These are phyloP conservation scores for Syzygium syzygioides DNA, from an alignment of 441 rosid species.

Conservation along the genomic window DNA sequence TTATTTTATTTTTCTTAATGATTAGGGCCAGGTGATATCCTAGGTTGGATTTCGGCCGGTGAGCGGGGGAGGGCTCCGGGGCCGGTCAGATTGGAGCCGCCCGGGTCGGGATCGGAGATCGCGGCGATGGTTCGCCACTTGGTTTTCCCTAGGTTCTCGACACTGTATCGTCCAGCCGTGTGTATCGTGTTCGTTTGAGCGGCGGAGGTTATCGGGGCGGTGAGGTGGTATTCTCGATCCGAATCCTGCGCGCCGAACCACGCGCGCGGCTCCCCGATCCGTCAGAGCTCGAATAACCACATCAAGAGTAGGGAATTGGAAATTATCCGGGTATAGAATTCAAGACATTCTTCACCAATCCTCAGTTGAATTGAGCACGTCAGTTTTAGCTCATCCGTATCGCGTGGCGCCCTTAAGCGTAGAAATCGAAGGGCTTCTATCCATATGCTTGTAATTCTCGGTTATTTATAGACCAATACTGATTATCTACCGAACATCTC, in stretches of 20 bases:
- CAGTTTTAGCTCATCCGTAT: neutral
- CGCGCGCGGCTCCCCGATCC: rapidly evolving
- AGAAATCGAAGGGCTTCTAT: neutral
- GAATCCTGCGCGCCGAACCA: rapidly evolving
- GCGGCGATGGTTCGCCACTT: rapidly evolving
- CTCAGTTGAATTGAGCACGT: neutral
- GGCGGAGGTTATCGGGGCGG: neutral
- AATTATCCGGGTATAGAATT: neutral
- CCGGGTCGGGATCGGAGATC: neutral
- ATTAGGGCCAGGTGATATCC: neutral
- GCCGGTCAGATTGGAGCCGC: neutral
- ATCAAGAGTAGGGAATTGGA: rapidly evolving
- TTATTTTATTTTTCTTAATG: neutral
- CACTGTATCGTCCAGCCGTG: too few species aligned
- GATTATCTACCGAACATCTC: neutral
- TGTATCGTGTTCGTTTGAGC: neutral
- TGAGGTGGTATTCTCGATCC: rapidly evolving
- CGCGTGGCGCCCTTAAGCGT: rapidly evolving
- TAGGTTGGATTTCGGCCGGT: neutral
- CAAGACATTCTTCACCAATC: neutral
- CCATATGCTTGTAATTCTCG: too few species aligned
- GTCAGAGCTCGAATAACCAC: rapidly evolving
- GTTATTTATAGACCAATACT: neutral
- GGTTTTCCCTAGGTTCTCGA: neutral
- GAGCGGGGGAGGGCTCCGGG: neutral